Evolutionary conservation across 805 yeast species (phyloP).

Genomic region (Hanseniaspora meyeri): DNA sequence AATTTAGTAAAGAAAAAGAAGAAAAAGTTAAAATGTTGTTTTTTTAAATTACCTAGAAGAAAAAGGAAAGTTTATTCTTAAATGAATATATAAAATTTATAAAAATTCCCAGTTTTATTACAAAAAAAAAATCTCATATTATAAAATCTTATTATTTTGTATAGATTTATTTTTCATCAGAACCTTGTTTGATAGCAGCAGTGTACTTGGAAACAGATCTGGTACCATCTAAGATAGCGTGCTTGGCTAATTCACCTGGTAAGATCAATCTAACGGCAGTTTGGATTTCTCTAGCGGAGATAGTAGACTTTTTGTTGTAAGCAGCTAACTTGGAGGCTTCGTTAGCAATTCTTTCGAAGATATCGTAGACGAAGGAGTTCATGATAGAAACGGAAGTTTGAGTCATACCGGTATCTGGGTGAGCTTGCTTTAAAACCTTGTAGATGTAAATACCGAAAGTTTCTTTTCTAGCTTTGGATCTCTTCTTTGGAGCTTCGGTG

Average conservation of each 20-base stretch:
- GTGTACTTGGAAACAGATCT: conserved; percentile 96
- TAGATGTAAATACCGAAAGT: conserved; percentile 95
- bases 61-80: conserved; percentile 4
- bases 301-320: conserved; percentile 95
- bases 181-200: conserved; percentile 32
- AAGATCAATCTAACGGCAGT: conserved; percentile 95
- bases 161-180: conserved; percentile 9
- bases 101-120: conserved; percentile 9
- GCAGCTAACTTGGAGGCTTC: conserved; percentile 98
- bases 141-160: background rate
- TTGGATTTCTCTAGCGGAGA: conserved; percentile 96
- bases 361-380: conserved; percentile 97
- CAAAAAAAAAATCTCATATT: conserved; percentile 12
- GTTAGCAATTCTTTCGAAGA: conserved; percentile 93
- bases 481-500: conserved; percentile 74
- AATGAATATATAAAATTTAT: conserved; percentile 3
- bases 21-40: background rate
- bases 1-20: too few relatives aligned
- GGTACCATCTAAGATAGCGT: conserved; percentile 97
- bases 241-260: conserved; percentile 98
- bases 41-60: conserved; percentile 11
- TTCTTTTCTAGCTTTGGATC: conserved; percentile 93
- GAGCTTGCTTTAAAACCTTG: conserved; percentile 97
- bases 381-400: conserved; percentile 97
- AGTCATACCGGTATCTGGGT: conserved; percentile 99